phyloP scores from a whole-genome alignment of 768 basidiomycete genomes.

The Kwoniella heveanensis region DNA sequence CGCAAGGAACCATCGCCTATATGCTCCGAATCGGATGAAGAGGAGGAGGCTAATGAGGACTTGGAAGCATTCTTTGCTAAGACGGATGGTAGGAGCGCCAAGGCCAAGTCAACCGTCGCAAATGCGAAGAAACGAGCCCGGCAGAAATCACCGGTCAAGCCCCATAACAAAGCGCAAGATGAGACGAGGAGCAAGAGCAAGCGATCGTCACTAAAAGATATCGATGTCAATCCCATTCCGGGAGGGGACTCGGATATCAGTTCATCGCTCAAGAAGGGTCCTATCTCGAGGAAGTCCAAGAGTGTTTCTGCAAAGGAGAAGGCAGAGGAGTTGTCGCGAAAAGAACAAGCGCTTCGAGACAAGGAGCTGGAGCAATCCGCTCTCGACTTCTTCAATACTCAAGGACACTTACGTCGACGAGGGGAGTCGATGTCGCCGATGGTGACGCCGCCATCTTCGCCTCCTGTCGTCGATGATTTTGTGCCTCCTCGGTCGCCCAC shows the following conservation, averaged over 20 bases:
- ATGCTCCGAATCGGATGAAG: constrained; percentile 41
- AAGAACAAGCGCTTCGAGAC: constrained; percentile 20
- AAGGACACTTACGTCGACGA: constrained; percentile 23
- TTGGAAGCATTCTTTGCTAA: constrained; percentile 19
- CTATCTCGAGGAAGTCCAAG: constrained; percentile 4
- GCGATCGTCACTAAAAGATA: constrained; percentile 4
- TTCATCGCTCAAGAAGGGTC: not conserved
- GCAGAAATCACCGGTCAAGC: not conserved
- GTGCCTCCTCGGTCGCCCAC: not conserved
- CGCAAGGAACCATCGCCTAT: constrained; percentile 14
- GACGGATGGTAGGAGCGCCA: constrained; percentile 2
- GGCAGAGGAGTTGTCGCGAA: not conserved
- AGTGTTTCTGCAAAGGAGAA: not conserved
- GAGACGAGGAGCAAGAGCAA: not conserved
- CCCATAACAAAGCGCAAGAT: not conserved
- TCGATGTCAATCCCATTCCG: constrained; percentile 4
- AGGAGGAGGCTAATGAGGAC: constrained; percentile 57
- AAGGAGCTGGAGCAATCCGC: constrained; percentile 19
- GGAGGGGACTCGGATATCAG: not conserved
- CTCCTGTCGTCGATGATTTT: not conserved
- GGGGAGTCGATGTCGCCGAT: constrained; percentile 5
- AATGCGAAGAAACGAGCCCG: constrained; percentile 9
- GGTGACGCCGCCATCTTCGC: constrained; percentile 34
- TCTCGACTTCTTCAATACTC: constrained; percentile 44
- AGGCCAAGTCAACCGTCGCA: constrained; percentile 2